Percentiles rank a stretch among this genome's conserved stretches.
Conservation (phyloP, 805 yeast genomes). For the Yarrowia phangngaensis region DNA sequence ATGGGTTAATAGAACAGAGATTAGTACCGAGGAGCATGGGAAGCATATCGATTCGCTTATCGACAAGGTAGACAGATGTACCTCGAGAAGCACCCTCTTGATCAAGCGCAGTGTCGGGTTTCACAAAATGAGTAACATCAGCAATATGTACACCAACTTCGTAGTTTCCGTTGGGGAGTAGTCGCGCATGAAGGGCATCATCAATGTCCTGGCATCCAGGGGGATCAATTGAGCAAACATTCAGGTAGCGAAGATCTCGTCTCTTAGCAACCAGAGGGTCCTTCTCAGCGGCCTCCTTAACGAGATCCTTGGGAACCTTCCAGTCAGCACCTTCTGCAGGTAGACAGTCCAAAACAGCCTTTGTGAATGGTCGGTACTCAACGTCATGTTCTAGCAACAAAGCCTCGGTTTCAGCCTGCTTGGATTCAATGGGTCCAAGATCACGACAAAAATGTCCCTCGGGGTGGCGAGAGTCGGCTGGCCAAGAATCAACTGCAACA, state of each 20-base stretch:
- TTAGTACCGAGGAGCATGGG: constrained; percentile 95
- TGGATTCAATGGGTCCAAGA: constrained; percentile 85
- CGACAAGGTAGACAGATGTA: constrained; percentile 94
- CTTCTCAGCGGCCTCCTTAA: constrained; percentile 35
- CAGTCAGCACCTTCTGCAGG: constrained; percentile 93
- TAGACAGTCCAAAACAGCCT: constrained; percentile 83
- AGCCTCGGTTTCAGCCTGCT: constrained; percentile 95
- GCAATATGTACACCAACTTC: constrained; percentile 99
- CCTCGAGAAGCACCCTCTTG: constrained; percentile 96
- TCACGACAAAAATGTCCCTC: constrained; percentile 91
- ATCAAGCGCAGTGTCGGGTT: constrained; percentile 86
- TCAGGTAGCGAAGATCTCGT: constrained; percentile 78
- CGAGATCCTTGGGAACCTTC: constrained; percentile 70
- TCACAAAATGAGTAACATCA: constrained; percentile 95
- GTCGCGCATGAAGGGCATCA: constrained; percentile 89
- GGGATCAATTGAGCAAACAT: constrained; percentile 95
- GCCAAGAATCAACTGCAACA: constrained; percentile 91
- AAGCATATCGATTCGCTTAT: constrained; percentile 97
- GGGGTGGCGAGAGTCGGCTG: constrained; percentile 74
- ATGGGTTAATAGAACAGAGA: constrained; percentile 89
- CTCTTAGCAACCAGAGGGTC: constrained; percentile 49
- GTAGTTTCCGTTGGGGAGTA: constrained; percentile 84
- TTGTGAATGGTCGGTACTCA: constrained; percentile 92
- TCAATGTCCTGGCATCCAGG: constrained; percentile 98
- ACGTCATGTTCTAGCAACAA: constrained; percentile 90